Percentiles rank a stretch among this genome's conserved stretches.
Conservation (phyloP, 495 filamentous ascomycete genomes). For the Tuber calosporum region DNA sequence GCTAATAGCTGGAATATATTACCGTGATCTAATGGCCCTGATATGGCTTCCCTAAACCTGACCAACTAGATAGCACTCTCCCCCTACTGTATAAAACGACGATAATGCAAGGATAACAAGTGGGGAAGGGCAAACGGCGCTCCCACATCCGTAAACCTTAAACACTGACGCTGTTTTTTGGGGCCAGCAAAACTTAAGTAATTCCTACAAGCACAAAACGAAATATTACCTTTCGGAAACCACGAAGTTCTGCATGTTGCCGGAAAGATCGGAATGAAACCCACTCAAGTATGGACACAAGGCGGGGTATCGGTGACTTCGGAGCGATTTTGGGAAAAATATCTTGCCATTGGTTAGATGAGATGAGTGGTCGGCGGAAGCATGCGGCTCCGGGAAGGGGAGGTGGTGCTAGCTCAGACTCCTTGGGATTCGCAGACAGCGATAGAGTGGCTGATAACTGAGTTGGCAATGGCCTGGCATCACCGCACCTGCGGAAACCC, state of each 20-base stretch:
- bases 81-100: neutral
- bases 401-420: neutral
- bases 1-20: neutral
- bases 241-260: neutral
- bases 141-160: neutral
- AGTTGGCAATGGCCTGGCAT: neutral
- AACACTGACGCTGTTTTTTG: neutral
- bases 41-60: neutral
- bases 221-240: neutral
- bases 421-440: neutral
- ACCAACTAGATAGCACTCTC: neutral
- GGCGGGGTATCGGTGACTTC: neutral
- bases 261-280: neutral
- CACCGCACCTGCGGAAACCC: neutral
- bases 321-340: neutral
- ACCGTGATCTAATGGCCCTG: neutral
- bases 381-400: neutral
- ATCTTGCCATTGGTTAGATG: neutral
- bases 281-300: neutral
- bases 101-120: neutral
- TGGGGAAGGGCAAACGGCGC: neutral
- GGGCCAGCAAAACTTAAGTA: neutral
- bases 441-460: neutral
- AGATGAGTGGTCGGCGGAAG: neutral
- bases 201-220: conserved; percentile 3